phyloP scores from a whole-genome alignment of 257 asterid genomes.

The Solanum piurae region DNA sequence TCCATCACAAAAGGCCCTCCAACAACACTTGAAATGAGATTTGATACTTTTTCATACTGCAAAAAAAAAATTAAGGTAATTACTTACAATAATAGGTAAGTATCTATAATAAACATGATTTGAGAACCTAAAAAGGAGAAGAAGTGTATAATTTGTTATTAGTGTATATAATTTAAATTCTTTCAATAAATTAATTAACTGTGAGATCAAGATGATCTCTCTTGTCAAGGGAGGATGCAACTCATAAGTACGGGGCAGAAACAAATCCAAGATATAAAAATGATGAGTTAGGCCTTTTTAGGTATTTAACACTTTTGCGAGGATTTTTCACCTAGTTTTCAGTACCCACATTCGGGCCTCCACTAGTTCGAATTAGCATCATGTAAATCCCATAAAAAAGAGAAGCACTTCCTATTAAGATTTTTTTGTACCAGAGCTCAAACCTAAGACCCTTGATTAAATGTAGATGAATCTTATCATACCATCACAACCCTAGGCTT shows the following conservation, averaged over 20 bases:
- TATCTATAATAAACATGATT: background rate
- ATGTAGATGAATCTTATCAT: background rate
- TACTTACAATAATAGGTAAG: background rate
- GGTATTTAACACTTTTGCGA: background rate
- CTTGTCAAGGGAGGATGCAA: background rate
- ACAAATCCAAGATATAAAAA: background rate
- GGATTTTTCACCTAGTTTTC: too few species aligned
- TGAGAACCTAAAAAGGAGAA: background rate
- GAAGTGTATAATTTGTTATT: background rate
- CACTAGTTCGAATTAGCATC: background rate
- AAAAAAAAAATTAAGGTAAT: background rate
- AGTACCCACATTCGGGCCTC: too few species aligned
- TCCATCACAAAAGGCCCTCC: conserved; percentile 13
- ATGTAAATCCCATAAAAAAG: background rate
- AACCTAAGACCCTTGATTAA: background rate
- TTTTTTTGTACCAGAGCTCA: background rate
- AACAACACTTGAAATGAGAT: conserved; percentile 17
- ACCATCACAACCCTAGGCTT: background rate
- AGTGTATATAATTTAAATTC: background rate
- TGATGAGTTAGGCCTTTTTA: too few species aligned
- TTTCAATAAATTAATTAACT: background rate
- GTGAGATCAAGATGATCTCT: background rate
- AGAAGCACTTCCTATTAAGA: background rate
- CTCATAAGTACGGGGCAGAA: background rate
- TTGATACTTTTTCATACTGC: conserved; percentile 27